Evolutionary conservation across 2,329 filamentous ascomycete genomes (phyloP).

Genomic region (Trichoderma cornu-damae): DNA sequence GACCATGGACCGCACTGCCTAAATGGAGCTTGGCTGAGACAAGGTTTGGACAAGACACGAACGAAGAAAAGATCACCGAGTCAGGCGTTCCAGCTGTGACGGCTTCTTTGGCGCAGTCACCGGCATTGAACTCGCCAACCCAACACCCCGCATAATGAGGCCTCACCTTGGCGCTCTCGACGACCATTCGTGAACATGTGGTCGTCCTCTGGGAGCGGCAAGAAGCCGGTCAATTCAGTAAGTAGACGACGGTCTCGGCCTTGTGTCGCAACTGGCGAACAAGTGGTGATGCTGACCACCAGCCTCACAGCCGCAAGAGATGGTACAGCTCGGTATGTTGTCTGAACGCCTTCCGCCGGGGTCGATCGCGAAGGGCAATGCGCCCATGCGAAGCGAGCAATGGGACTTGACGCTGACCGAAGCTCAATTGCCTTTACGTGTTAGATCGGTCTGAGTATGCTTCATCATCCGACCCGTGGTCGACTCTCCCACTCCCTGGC

Average conservation of each 20-base stretch:
- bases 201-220: slow-evolving; percentile 59
- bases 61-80: slow-evolving; percentile 11
- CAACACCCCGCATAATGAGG: slow-evolving; percentile 31
- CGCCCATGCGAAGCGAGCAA: slow-evolving; percentile 11
- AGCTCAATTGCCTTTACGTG: slow-evolving; percentile 22
- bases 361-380: background rate
- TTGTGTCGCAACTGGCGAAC: slow-evolving; percentile 13
- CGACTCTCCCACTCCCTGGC: background rate
- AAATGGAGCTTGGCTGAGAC: slow-evolving; percentile 15
- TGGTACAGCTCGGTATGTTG: slow-evolving; percentile 94
- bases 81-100: background rate
- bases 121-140: background rate
- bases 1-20: background rate
- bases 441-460: slow-evolving; percentile 61
- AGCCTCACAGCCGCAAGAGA: slow-evolving; percentile 64
- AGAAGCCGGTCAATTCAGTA: slow-evolving; percentile 70
- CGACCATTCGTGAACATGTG: slow-evolving; percentile 49
- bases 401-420: slow-evolving; percentile 26
- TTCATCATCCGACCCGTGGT: slow-evolving; percentile 7
- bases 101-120: background rate
- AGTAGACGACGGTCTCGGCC: slow-evolving; percentile 26
- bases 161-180: slow-evolving; percentile 24
- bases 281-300: slow-evolving; percentile 32
- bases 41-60: slow-evolving; percentile 11
- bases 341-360: background rate